These are phyloP conservation scores for Pythium chondricola DNA, from an alignment of 352 stramenopile genomes.

Conservation along the genomic window DNA sequence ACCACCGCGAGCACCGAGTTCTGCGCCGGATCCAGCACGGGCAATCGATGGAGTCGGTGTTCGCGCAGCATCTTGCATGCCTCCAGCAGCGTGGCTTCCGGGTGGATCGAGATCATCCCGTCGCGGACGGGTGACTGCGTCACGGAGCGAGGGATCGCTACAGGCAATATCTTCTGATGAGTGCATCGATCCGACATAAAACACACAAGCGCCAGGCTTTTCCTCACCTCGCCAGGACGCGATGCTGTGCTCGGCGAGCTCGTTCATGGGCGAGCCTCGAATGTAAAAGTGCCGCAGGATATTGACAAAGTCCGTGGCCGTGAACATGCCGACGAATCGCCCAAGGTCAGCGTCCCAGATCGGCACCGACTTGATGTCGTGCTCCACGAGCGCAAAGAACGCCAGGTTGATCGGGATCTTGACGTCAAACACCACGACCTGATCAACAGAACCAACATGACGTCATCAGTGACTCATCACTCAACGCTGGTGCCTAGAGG, in stretches of 20 bases:
- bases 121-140: constrained; percentile 59
- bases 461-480: neutral
- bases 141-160: constrained; percentile 82
- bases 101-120: constrained; percentile 78
- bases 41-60: constrained; percentile 90
- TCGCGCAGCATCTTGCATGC: constrained; percentile 85
- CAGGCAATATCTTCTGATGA: constrained; percentile 5
- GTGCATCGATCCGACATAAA: no score
- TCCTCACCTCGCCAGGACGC: constrained; percentile 82
- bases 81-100: constrained; percentile 87
- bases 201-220: no score
- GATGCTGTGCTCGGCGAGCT: constrained; percentile 82
- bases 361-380: constrained; percentile 97
- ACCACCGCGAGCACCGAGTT: constrained; percentile 92
- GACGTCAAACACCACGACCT: constrained; percentile 97
- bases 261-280: constrained; percentile 86
- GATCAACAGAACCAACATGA: neutral
- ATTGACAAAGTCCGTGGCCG: constrained; percentile 97
- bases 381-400: constrained; percentile 98
- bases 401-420: constrained; percentile 98
- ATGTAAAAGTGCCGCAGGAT: constrained; percentile 94
- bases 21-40: constrained; percentile 91
- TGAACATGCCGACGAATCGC: constrained; percentile 97
- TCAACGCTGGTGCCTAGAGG: no score
- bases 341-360: constrained; percentile 94